Percentiles rank a stretch among this genome's conserved stretches.
These are phyloP conservation scores for Cymbopogon citratus DNA, from an alignment of 176 grass and related monocot species.

Conservation along the genomic window DNA sequence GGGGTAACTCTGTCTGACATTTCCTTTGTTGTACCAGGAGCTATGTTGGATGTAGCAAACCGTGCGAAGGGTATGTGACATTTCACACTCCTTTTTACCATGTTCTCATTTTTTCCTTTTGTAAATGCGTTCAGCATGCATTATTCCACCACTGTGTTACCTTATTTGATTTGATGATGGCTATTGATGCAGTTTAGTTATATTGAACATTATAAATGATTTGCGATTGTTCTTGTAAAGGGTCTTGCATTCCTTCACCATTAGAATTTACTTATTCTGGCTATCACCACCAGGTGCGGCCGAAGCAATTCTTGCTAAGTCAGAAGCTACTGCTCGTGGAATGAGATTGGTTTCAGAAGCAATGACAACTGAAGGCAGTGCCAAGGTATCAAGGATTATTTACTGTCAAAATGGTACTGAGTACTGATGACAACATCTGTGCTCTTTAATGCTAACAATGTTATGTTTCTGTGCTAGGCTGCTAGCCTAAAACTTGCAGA, in stretches of 20 bases:
- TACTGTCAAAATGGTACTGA: not conserved
- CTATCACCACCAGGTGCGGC: slow-evolving; percentile 63
- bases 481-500: slow-evolving; percentile 78
- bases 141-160: not conserved
- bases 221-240: not conserved
- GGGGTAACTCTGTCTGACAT: not conserved
- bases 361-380: slow-evolving; percentile 67
- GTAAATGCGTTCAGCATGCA: not conserved
- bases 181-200: slow-evolving; percentile 13
- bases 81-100: not conserved
- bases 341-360: slow-evolving; percentile 67
- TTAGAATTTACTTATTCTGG: slow-evolving; percentile 9
- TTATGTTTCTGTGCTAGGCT: slow-evolving; percentile 41
- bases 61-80: slow-evolving; percentile 76
- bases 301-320: slow-evolving; percentile 80
- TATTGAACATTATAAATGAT: not conserved
- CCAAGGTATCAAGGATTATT: slow-evolving; percentile 47
- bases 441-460: not conserved
- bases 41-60: slow-evolving; percentile 84
- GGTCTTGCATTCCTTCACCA: not conserved
- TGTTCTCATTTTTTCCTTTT: not conserved
- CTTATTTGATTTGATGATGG: not conserved
- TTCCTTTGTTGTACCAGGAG: slow-evolving; percentile 33
- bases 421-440: not conserved
- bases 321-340: slow-evolving; percentile 67